phyloP scores from a whole-genome alignment of 768 basidiomycete genomes.

The Lepiota venenata region DNA sequence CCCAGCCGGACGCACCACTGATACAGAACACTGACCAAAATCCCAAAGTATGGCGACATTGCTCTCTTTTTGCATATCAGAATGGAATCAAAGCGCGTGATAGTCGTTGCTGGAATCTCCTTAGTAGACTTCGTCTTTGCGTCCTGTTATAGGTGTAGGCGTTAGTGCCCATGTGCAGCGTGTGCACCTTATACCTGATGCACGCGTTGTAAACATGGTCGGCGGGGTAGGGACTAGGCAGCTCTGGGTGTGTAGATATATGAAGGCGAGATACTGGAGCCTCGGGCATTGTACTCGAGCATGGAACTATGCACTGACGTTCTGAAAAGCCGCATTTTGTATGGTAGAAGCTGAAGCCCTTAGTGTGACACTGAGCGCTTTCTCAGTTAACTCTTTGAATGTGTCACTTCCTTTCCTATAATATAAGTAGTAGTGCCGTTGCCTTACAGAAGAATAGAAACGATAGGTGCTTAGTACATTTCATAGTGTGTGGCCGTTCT shows the following conservation, averaged over 20 bases:
- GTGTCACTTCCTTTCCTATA: no score
- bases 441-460: no score
- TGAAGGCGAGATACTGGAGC: no score
- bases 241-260: neutral
- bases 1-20: neutral
- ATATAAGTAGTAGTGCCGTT: no score
- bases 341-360: no score
- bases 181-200: neutral
- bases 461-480: no score
- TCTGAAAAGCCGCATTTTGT: no score
- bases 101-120: neutral
- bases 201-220: conserved; percentile 1
- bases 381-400: no score
- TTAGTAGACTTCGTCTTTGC: neutral
- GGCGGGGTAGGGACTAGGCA: neutral
- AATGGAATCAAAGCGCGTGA: neutral
- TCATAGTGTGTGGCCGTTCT: no score
- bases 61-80: conserved; percentile 4
- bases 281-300: neutral
- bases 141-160: neutral
- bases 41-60: conserved; percentile 41
- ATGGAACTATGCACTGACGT: neutral
- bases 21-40: conserved; percentile 27
- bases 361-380: no score
- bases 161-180: neutral